Conservation (phyloP, 1,284 basidiomycete genomes). For the Abortiporus biennis region DNA sequence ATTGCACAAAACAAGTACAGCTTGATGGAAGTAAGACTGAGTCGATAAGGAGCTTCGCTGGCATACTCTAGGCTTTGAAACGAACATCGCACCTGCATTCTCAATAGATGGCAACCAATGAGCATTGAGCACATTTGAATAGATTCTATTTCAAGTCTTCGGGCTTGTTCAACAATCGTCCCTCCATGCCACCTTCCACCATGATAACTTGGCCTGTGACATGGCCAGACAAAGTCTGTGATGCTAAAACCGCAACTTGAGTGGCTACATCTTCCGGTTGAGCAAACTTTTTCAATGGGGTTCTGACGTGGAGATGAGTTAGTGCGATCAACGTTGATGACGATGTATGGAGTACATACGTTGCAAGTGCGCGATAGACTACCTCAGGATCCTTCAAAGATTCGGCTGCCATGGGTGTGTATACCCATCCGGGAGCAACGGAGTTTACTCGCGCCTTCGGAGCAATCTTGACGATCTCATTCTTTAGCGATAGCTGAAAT, state of each 20-base stretch:
- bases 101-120: too few species aligned
- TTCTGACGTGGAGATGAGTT: slow-evolving; percentile 31
- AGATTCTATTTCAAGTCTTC: slow-evolving; percentile 24
- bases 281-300: slow-evolving; percentile 68
- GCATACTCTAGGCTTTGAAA: too few species aligned
- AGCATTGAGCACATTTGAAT: too few species aligned
- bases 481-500: slow-evolving; percentile 62
- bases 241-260: slow-evolving; percentile 61
- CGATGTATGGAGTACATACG: slow-evolving; percentile 36
- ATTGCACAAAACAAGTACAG: too few species aligned
- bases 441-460: slow-evolving; percentile 67
- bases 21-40: too few species aligned
- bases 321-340: background rate
- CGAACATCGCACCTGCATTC: too few species aligned
- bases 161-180: slow-evolving; percentile 38
- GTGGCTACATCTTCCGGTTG: slow-evolving; percentile 56
- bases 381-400: slow-evolving; percentile 38
- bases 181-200: slow-evolving; percentile 78
- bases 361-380: slow-evolving; percentile 53
- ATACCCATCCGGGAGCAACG: slow-evolving; percentile 69
- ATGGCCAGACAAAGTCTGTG: slow-evolving; percentile 60
- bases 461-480: slow-evolving; percentile 75
- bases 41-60: too few species aligned
- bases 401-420: slow-evolving; percentile 52
- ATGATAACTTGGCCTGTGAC: slow-evolving; percentile 66